Percentiles rank a stretch among this genome's conserved stretches.
phyloP scores from a whole-genome alignment of 2,329 filamentous ascomycete genomes.

The Drechmeria coniospora region DNA sequence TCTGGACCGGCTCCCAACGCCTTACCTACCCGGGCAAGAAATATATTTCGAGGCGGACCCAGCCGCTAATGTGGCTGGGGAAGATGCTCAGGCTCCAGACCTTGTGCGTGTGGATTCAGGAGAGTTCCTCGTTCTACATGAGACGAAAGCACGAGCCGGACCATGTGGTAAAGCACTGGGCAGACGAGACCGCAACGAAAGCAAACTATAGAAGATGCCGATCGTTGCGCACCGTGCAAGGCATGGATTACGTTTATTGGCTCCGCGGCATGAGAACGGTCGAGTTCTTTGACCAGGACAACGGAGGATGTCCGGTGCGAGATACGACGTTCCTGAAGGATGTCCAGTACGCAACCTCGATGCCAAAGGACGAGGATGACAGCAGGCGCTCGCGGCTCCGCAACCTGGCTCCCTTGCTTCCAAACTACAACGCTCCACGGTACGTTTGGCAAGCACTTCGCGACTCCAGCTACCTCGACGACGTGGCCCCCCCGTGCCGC shows the following conservation, averaged over 20 bases:
- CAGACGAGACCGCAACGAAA: constrained; percentile 17
- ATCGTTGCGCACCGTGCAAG: constrained; percentile 24
- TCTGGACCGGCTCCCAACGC: constrained; percentile 23
- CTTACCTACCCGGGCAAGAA: constrained; percentile 9
- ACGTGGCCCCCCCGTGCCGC: too few species aligned
- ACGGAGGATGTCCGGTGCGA: constrained; percentile 7
- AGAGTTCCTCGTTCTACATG: constrained; percentile 14
- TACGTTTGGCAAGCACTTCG: constrained; percentile 6
- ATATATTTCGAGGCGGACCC: constrained; percentile 22
- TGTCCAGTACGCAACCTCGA: constrained; percentile 10
- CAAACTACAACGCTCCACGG: constrained; percentile 1
- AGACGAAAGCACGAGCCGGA: constrained; percentile 22
- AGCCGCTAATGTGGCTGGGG: constrained; percentile 18
- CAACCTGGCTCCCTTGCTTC: constrained; percentile 9
- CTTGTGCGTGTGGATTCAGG: constrained; percentile 23
- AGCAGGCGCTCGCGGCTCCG: constrained; percentile 6
- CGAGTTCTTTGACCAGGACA: constrained; percentile 24
- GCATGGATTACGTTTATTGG: constrained; percentile 25
- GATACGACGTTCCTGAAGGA: constrained; percentile 15
- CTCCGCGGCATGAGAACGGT: constrained; percentile 28
- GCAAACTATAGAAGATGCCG: constrained; percentile 23
- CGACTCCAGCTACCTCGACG: too few species aligned
- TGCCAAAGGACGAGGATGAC: constrained; percentile 6
- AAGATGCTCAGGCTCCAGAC: constrained; percentile 24
- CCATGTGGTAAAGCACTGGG: constrained; percentile 10